Evolutionary conservation across 2,329 filamentous ascomycete genomes (phyloP).

Genomic region (Simplicillium aogashimaense): DNA sequence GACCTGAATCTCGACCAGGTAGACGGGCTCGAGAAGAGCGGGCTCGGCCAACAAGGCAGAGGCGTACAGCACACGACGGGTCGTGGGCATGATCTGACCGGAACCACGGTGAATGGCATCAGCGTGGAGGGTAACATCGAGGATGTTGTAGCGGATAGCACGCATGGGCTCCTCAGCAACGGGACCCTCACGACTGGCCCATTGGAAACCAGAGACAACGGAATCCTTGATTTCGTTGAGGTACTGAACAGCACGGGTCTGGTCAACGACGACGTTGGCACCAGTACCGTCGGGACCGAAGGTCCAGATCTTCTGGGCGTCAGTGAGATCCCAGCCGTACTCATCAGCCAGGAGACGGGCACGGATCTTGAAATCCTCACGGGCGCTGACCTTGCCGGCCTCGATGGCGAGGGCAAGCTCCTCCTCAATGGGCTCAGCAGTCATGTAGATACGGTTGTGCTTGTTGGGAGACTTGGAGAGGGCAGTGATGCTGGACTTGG

Average conservation of each 20-base stretch:
- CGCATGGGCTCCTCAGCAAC: constrained; percentile 98
- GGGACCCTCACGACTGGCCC: constrained; percentile 96
- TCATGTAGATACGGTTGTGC: constrained; percentile 99
- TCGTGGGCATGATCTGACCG: constrained; percentile 96
- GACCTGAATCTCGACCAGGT: constrained; percentile 98
- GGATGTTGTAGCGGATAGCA: constrained; percentile 93
- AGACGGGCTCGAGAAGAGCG: constrained; percentile 90
- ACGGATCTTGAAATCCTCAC: constrained; percentile 98
- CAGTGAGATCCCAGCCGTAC: constrained; percentile 97
- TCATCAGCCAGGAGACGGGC: constrained; percentile 94
- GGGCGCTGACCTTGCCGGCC: constrained; percentile 79
- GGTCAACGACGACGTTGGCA: constrained; percentile 97
- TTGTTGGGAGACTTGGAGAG: constrained; percentile 99
- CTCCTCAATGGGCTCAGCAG: constrained; percentile 82
- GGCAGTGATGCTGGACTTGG: constrained; percentile 84
- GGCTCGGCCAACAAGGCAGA: constrained; percentile 84
- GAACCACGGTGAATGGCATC: constrained; percentile 99
- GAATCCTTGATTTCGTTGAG: constrained; percentile 99
- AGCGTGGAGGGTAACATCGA: constrained; percentile 98
- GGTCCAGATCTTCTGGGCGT: constrained; percentile 99
- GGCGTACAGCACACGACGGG: constrained; percentile 95
- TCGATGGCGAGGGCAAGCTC: constrained; percentile 89
- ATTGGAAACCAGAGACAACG: constrained; percentile 99
- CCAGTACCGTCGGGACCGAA: constrained; percentile 97
- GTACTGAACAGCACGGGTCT: constrained; percentile 99